Percentiles rank a stretch among this genome's conserved stretches.
phyloP scores from a whole-genome alignment of 1,284 basidiomycete species.

The Polyporus tsugae region DNA sequence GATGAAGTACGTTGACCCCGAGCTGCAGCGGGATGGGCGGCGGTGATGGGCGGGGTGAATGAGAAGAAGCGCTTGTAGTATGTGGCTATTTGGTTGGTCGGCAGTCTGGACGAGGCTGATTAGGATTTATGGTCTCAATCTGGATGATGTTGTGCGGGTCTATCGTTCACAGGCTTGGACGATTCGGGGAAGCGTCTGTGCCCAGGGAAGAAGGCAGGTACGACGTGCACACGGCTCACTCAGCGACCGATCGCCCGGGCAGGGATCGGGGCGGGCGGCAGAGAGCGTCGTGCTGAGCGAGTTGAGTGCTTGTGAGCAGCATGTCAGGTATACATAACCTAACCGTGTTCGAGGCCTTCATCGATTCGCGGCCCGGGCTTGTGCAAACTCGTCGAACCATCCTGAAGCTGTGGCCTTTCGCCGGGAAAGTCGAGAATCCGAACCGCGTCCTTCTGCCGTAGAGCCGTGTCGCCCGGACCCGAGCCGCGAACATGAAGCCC shows the following conservation, averaged over 20 bases:
- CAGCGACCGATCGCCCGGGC: not conserved
- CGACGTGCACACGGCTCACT: not conserved
- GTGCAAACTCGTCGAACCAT: not conserved
- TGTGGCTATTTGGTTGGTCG: constrained; percentile 5
- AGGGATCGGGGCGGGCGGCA: not conserved
- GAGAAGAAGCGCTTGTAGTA: not conserved
- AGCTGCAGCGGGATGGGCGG: constrained; percentile 43
- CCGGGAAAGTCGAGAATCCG: constrained; percentile 4
- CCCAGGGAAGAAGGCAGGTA: not conserved
- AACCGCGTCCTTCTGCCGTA: not conserved
- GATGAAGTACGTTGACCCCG: constrained; percentile 76
- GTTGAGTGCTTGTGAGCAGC: not conserved
- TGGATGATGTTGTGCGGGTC: not conserved
- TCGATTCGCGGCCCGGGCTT: not conserved
- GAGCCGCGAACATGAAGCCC: not conserved
- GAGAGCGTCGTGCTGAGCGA: not conserved
- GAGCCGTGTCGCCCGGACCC: constrained; percentile 4
- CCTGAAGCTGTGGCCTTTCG: not conserved
- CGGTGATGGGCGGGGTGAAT: not conserved
- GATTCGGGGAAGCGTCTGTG: not conserved
- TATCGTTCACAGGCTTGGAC: not conserved
- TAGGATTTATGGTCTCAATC: constrained; percentile 12
- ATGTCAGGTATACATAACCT: constrained; percentile 4
- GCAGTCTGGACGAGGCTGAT: not conserved
- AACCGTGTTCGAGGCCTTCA: not conserved